Evolutionary conservation across 176 grass and related monocot genomes (phyloP), one percentile per base, ranked within the genome.

Genomic region (Chrysopogon serrulatus): DNA sequence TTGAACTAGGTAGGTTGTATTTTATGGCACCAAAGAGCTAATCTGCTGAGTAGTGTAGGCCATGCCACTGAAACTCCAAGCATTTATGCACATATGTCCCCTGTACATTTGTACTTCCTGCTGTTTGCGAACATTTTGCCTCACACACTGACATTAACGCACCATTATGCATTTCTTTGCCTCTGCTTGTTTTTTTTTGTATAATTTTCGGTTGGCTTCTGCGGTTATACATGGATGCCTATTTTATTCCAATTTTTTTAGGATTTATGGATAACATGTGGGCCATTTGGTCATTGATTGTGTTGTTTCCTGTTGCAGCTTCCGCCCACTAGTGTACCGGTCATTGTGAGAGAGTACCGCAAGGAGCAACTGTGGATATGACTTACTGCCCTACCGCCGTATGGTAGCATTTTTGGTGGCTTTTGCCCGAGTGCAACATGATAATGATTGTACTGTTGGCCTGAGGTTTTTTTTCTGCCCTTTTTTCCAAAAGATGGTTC

Each of bases 281-380:
- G 77, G 11, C 59, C 8, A 61, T 61, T 33, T 13, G 37, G 23
- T 47, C 19, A 59, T 79, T 48, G 39, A 80, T 39, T 16, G 28
- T 14, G 10, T 56, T 71, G 47, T 40, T 57, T 63, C 73, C 41
- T 73, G 23, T 66, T 86, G 71, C 82, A 94, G 92, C 92, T 94
- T 40, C 92, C 90, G 39, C 90, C 92, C 2, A 92, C 92, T 56
- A 94, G 92, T 80, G 92, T 92, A 57, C 92, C 92, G 5, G 92
- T 94, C 64, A 90, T 94, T 85, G 90, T 94, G 18, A 82, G 92
- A 64, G 87, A 94, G 61, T 94, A 92, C 77, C 83, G 92, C 26
- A 90, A 82, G 77, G 92, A 94, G 42, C 76, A 81, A 67, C 43
- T 97, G 51, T 94, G 92, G 94, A 92, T 94, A 90, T 97, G 73